Evolutionary conservation across 177 flowering plant genomes (phyloP), one percentile per base, ranked within the genome.

Genomic region (Vitis hybrid): DNA sequence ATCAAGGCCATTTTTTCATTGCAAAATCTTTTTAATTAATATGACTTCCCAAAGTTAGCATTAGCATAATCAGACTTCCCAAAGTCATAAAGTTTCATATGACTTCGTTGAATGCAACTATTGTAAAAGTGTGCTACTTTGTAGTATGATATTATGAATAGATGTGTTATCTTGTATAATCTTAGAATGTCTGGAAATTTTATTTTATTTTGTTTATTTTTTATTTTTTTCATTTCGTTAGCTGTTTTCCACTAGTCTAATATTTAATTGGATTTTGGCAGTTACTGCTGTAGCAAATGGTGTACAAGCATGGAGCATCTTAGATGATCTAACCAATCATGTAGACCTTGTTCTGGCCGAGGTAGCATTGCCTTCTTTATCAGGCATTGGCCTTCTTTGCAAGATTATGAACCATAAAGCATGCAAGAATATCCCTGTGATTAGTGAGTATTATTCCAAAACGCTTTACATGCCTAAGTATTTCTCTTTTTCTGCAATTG

Each of bases 341-440:
- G 83, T 83, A 66, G 91, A 86, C 62, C 76, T 88, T 46, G 74
- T 88, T 64, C 71, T 88, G 66, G 77, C 88, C 58, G 91, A 88
- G 84, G 89, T 86, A 20, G 84, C 74, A 58, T 76, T 86, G 89
- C 87, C 91, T 63, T 66, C 58, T 68, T 63, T 88, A 58, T 81
- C 85, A 5, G 91, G 89, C 64, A 76, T 86, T 70, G 85, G 79
- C 66, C 85, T 88, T 67, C 77, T 88, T 12, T 48, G 74, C 80
- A 83, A 80, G 76, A 83, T 88, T 20, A 84, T 81, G 86, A 84
- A 58, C 79, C 88, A 86, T 78, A 76, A 80, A 76, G 76, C 81
- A 54, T 71, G 86, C 82, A 82, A 82, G 71, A 83, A 83, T 63
- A 78, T 79, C 66, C 91, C 91, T 41, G 86, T 88, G 65, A 88